Percentiles rank a stretch among this genome's conserved stretches.
Evolutionary conservation across 495 filamentous ascomycete genomes (phyloP).

Genomic region (Penicillium cataractarum): DNA sequence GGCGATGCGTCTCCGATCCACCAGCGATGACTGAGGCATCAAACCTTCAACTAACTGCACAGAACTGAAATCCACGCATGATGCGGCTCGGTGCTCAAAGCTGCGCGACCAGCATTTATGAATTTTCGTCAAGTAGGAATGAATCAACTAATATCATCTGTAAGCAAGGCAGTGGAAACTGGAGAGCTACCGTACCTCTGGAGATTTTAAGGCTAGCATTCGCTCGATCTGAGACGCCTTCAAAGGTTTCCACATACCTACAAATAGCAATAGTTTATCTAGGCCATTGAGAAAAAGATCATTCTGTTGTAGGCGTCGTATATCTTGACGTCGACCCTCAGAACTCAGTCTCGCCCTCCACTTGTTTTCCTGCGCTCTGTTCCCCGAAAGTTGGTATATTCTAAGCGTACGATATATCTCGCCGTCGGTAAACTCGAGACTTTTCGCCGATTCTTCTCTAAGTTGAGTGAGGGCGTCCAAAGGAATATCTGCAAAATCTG

Average conservation of each 20-base stretch:
- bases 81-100: not conserved
- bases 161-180: not conserved
- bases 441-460: conserved; percentile 17
- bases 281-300: not conserved
- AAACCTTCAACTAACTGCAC: not conserved
- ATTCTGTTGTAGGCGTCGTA: conserved; percentile 14
- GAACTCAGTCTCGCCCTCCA: conserved; percentile 16
- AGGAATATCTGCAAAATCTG: conserved; percentile 9
- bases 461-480: conserved; percentile 11
- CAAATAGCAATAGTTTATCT: conserved; percentile 17
- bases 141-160: conserved; percentile 6
- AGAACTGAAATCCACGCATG: not conserved
- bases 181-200: conserved; percentile 8
- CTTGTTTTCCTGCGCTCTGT: conserved; percentile 6
- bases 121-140: conserved; percentile 11
- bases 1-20: not conserved
- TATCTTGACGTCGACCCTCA: conserved; percentile 12
- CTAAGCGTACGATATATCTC: conserved; percentile 24
- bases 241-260: conserved; percentile 18
- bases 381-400: conserved; percentile 13
- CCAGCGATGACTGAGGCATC: not conserved
- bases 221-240: conserved; percentile 13
- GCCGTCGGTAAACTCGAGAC: conserved; percentile 14
- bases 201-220: conserved; percentile 15
- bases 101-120: conserved; percentile 5